A percentile compares a stretch with the other conserved stretches of the same genome.
phyloP scores from a whole-genome alignment of 23 red algal genomes.

The Gracilaria domingensis region DNA sequence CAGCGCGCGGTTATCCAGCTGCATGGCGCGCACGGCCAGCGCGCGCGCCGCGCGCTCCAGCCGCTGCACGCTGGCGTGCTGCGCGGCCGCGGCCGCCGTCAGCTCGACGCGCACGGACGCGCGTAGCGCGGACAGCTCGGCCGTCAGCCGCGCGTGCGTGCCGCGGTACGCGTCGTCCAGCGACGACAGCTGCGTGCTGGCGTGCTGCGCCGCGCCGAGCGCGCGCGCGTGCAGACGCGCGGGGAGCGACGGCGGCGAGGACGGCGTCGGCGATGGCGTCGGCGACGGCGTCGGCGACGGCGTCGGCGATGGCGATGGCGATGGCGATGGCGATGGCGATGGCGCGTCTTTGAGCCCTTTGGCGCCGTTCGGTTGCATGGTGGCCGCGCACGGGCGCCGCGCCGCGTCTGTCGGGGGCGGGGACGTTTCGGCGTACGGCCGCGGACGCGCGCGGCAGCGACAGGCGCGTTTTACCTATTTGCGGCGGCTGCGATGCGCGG shows the following conservation, averaged over 20 bases:
- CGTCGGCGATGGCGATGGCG: neutral
- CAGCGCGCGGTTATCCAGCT: slow-evolving; percentile 50
- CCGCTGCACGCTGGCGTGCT: neutral
- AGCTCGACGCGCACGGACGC: neutral
- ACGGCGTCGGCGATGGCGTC: neutral
- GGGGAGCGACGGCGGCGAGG: neutral
- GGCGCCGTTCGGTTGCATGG: neutral
- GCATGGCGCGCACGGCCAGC: slow-evolving; percentile 43
- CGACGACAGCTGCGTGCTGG: neutral
- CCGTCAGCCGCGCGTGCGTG: neutral
- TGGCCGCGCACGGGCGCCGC: no score
- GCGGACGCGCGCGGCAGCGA: no score
- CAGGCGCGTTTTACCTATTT: no score
- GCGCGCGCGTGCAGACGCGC: neutral
- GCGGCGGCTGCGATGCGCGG: no score
- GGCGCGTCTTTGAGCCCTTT: neutral
- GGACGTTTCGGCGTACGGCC: no score
- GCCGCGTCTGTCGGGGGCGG: no score
- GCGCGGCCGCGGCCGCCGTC: neutral
- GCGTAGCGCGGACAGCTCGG: neutral
- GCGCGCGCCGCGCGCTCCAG: slow-evolving; percentile 49
- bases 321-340: neutral
- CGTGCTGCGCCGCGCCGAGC: neutral
- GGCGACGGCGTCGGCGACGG: neutral
- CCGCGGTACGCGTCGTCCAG: neutral